phyloP scores from a whole-genome alignment of 495 filamentous ascomycete species.

The Neurospora sp. region DNA sequence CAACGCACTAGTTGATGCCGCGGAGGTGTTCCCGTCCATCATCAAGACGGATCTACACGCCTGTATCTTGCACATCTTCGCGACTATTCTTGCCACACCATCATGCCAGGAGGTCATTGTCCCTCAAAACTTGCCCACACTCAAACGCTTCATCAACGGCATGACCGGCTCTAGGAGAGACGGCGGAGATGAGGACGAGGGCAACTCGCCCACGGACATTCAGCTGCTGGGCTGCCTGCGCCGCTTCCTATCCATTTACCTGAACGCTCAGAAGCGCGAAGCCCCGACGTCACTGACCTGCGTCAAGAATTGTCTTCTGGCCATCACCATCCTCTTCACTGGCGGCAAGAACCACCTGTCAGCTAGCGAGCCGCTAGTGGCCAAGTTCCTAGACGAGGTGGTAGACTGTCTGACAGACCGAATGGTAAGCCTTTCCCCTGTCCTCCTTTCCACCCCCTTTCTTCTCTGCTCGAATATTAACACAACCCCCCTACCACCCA shows the following conservation, averaged over 20 bases:
- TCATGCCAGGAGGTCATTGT: constrained; percentile 81
- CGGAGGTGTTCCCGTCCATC: constrained; percentile 88
- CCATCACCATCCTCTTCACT: constrained; percentile 80
- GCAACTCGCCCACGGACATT: constrained; percentile 30
- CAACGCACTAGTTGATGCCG: constrained; percentile 82
- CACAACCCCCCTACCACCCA: constrained; percentile 16
- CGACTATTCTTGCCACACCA: constrained; percentile 79
- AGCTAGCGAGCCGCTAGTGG: constrained; percentile 60
- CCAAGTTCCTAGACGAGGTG: constrained; percentile 61
- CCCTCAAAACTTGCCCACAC: constrained; percentile 80
- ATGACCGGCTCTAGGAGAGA: constrained; percentile 43
- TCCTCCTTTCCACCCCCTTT: background rate
- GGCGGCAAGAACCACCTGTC: constrained; percentile 62
- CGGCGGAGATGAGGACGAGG: constrained; percentile 10
- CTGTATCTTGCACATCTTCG: constrained; percentile 93
- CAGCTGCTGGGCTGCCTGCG: constrained; percentile 62
- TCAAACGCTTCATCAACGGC: constrained; percentile 77
- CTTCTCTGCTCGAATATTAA: constrained; percentile 2
- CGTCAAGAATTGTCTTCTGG: constrained; percentile 86
- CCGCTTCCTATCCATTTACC: constrained; percentile 70
- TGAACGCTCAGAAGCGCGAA: constrained; percentile 75
- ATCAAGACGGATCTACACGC: constrained; percentile 96
- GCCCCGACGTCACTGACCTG: constrained; percentile 69
- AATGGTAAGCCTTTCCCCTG: constrained; percentile 38
- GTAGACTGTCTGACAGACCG: constrained; percentile 74